Conservation (phyloP, 768 basidiomycete genomes). For the Termitomyces sp. region DNA sequence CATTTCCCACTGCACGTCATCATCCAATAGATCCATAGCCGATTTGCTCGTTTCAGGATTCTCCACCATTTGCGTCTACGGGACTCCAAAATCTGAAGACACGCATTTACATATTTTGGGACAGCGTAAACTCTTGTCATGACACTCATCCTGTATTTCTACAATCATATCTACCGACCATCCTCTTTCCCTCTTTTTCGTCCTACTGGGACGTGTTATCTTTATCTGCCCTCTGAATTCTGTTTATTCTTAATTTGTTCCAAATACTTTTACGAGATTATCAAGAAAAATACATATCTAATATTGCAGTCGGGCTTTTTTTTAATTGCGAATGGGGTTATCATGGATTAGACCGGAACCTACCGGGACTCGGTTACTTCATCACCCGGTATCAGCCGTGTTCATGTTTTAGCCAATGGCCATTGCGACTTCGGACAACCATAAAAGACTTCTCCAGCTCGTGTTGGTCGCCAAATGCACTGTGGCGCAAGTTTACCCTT, state of each 20-base stretch:
- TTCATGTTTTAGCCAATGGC: neutral
- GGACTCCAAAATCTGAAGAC: neutral
- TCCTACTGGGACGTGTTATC: constrained; percentile 5
- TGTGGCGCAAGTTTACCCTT: neutral
- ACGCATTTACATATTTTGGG: neutral
- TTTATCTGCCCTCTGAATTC: constrained; percentile 3
- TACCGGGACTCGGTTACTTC: neutral
- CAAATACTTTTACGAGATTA: neutral
- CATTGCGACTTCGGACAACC: neutral
- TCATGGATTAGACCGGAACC: neutral
- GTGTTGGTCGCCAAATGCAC: neutral
- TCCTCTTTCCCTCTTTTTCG: neutral
- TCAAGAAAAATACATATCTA: neutral
- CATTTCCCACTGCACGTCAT: neutral
- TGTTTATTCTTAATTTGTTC: neutral
- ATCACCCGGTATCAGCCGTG: neutral
- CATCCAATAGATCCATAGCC: neutral
- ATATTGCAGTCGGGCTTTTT: neutral
- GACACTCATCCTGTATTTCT: constrained; percentile 8
- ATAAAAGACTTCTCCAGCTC: too few relatives aligned
- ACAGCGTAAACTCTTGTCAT: neutral
- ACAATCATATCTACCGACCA: constrained; percentile 1
- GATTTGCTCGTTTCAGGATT: neutral
- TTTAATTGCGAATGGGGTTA: neutral
- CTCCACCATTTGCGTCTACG: neutral